Base-by-base conservation (phyloP, 2,329 filamentous ascomycete genomes). In the Taxawa tesnikishii region DNA sequence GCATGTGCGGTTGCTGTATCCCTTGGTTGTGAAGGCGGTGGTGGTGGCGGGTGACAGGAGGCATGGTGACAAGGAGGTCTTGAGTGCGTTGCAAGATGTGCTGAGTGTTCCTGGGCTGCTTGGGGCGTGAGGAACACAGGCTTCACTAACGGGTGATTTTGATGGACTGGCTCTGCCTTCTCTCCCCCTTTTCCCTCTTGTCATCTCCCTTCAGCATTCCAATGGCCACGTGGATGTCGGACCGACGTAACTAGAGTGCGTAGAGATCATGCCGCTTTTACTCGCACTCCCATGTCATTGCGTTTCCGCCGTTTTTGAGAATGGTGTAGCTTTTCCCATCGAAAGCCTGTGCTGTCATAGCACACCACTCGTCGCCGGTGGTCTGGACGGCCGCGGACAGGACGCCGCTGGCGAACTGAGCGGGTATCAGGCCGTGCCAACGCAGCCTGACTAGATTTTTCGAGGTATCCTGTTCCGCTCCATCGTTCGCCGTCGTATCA, bases 1-100 rank as follows among this genome's bases (percentile, higher is more conserved):
- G 50, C 87, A 96, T 57, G 59, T 96, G 18, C 66, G 83, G 42
- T 69, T 79, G 49, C 56, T 98, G 39, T 94, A 92, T 54, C 82
- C 84, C 6, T 60, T 96, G 30, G 53, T 92, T 30, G 68, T 79
- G 12, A 67, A 69, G 42, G 79, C 77, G 2, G 59, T 75, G 3
- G 61, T 60, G 36, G 74, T 73, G 36, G 79, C 77, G 4, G 60
- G 73, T 4, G 62, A 65, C 40, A 70, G 70, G 31, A 73, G 75
- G 16, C 70, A 64, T 5, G 72, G 72, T 3, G 37, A 48, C 12
- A 79, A 85, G 39, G 55, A 55, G 37, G 50, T 51, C 6, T 40
- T 67, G 39, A 37, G 33, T 14, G 45, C 44, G 37, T 44, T 67
- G 43, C 47, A 60, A 40, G 51, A 55, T 10, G 51, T 57, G 17